Base-by-base conservation (phyloP, 2,329 filamentous ascomycete genomes). In the Claviceps sp. region DNA sequence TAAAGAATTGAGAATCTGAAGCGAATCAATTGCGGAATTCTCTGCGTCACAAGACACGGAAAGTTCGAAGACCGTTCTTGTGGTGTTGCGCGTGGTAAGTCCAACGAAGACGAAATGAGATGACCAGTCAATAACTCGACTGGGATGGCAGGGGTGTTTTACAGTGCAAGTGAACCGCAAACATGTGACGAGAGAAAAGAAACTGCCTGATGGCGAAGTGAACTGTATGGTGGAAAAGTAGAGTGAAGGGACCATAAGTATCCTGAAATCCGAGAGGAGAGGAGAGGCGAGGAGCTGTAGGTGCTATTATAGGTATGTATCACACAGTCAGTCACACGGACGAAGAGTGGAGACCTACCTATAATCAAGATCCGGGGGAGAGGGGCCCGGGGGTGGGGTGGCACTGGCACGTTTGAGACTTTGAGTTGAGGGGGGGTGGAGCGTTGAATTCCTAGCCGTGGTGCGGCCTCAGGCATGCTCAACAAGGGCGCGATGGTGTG, bases 291-390 rank as follows among this genome's bases (percentile, higher is more conserved):
- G 51, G 55, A 51, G 55, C 51, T 50, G 53, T 53, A 52, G 26
- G 26, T 29, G 26, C 42, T 57, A 51, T 55, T 58, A 56, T 58
- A n/a, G n/a, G n/a, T n/a, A n/a, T n/a, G n/a, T n/a, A 59, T 54
- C 54, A 56, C 48, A 51, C 45, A 50, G 57, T 59, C 45, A 50
- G 57, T 59, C 57, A 58, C 57, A 56, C 56, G 54, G 58, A 53
- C 54, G 51, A 53, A 49, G 58, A 53, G 54, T 54, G 55, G 54
- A 48, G 26, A 29, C 26, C 26, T 26, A 20, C 54, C 53, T 55
- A 57, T 58, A 56, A 40, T n/a, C 23, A 46, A 44, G 43, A 38
- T 14, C 11, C 29, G 22, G 39, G 36, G 37, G 43, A 23, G 20
- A 17, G 23, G 5, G 43, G 43, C 23, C 23, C 2, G 23, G 43